phyloP scores from a whole-genome alignment of 2,329 filamentous ascomycete species.

The Sphaerulina vaccinii region DNA sequence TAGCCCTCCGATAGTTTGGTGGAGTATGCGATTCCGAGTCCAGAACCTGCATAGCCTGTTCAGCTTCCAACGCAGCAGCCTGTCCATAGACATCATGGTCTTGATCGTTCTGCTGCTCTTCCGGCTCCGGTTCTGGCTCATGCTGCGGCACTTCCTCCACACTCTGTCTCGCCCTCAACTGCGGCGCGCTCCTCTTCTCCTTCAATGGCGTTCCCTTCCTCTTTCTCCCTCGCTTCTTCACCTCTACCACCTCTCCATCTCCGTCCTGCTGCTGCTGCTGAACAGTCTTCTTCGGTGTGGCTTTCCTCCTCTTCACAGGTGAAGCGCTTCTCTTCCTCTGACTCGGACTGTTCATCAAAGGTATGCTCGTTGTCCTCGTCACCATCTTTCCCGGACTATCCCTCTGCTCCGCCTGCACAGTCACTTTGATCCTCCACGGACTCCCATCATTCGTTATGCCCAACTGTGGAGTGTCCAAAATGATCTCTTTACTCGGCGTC shows the following conservation, averaged over 20 bases:
- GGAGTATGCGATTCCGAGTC: slow-evolving; percentile 13
- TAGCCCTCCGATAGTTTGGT: slow-evolving; percentile 14
- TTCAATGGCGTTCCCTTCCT: slow-evolving; percentile 34
- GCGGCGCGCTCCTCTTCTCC: slow-evolving; percentile 11
- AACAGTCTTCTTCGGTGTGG: slow-evolving; percentile 33
- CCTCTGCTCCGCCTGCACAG: slow-evolving; percentile 49
- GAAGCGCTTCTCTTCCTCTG: slow-evolving; percentile 23
- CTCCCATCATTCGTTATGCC: slow-evolving; percentile 39
- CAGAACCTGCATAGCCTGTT: slow-evolving; percentile 11
- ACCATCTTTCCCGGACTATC: slow-evolving; percentile 25
- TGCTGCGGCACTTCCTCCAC: neutral
- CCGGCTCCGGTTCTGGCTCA: slow-evolving; percentile 9
- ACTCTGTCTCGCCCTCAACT: slow-evolving; percentile 2
- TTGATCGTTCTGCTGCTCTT: neutral
- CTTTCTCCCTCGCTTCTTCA: slow-evolving; percentile 26
- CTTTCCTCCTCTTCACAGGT: slow-evolving; percentile 23
- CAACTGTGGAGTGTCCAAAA: slow-evolving; percentile 43
- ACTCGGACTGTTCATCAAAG: slow-evolving; percentile 39
- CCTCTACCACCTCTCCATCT: slow-evolving; percentile 2
- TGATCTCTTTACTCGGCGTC: slow-evolving; percentile 47
- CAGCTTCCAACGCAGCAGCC: slow-evolving; percentile 3
- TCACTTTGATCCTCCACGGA: slow-evolving; percentile 52
- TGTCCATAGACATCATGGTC: neutral
- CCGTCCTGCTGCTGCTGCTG: too few relatives aligned
- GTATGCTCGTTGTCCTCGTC: slow-evolving; percentile 40